Evolutionary conservation across 768 basidiomycete species (phyloP).

Genomic region (Boletus coccyginus): DNA sequence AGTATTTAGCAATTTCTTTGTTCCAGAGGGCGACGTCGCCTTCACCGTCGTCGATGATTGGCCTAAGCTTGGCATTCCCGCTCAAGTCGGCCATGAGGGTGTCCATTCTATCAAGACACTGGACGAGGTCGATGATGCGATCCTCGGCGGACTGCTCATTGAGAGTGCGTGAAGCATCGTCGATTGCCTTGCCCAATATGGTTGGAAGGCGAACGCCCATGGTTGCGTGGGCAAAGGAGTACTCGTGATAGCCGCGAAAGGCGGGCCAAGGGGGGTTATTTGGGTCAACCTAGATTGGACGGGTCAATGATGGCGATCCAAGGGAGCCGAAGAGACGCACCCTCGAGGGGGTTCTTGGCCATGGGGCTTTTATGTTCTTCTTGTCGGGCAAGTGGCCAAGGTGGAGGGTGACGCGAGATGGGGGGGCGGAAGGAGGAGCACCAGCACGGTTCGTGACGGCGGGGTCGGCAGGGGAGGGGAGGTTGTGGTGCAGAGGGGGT

Average conservation of each 20-base stretch:
- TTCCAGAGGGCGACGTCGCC: conserved; percentile 96
- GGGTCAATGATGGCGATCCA: background rate
- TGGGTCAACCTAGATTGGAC: conserved; percentile 58
- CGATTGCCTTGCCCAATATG: conserved; percentile 93
- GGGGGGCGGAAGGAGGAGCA: conserved; percentile 30
- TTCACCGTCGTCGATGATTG: conserved; percentile 87
- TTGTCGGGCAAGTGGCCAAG: conserved; percentile 74
- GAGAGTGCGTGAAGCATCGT: conserved; percentile 84
- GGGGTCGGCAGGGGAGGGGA: background rate
- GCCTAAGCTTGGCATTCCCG: conserved; percentile 77
- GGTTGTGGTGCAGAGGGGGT: background rate
- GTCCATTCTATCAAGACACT: conserved; percentile 88
- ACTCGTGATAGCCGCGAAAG: conserved; percentile 77
- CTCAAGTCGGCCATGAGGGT: conserved; percentile 85
- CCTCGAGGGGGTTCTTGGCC: conserved; percentile 73
- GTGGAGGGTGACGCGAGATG: conserved; percentile 65
- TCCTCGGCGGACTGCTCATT: conserved; percentile 86
- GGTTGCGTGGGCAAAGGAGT: conserved; percentile 85
- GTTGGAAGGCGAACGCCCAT: conserved; percentile 97
- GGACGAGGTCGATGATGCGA: conserved; percentile 75
- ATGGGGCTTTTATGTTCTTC: conserved; percentile 66
- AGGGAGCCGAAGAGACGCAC: conserved; percentile 34
- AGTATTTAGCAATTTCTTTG: conserved; percentile 93
- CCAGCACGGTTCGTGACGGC: conserved; percentile 2
- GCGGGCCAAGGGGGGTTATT: conserved; percentile 85